These are phyloP conservation scores for Calocybe gangraenosa DNA, from an alignment of 768 basidiomycete species.

Conservation along the genomic window DNA sequence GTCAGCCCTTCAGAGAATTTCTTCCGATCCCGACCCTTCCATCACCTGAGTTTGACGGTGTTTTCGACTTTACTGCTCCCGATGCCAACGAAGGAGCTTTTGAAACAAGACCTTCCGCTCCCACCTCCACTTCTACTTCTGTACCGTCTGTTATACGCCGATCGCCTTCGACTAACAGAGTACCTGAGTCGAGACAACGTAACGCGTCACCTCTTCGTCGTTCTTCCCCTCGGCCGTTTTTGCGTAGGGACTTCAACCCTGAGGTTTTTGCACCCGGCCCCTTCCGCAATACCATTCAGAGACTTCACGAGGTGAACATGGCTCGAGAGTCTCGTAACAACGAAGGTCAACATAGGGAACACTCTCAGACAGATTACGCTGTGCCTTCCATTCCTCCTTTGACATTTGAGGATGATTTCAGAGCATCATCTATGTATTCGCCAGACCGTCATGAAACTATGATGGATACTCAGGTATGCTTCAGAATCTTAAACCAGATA, in stretches of 20 bases:
- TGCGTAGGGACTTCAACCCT: slow-evolving; percentile 25
- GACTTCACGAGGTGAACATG: slow-evolving; percentile 15
- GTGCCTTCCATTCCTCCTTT: slow-evolving; percentile 33
- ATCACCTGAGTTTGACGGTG: slow-evolving; percentile 22
- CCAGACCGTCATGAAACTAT: neutral
- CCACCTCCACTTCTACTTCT: neutral
- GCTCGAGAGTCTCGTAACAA: slow-evolving; percentile 13
- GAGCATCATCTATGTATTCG: neutral
- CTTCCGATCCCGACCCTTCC: slow-evolving; percentile 19
- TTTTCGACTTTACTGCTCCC: slow-evolving; percentile 12
- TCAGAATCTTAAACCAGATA: neutral
- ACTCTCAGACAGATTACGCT: neutral
- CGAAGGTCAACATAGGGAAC: slow-evolving; percentile 1
- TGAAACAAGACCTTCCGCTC: neutral
- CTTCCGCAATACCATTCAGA: slow-evolving; percentile 44
- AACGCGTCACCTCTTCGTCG: slow-evolving; percentile 5
- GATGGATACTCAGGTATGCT: slow-evolving; percentile 2
- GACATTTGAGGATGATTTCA: slow-evolving; percentile 26
- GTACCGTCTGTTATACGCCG: neutral
- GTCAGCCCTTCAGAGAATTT: slow-evolving; percentile 1
- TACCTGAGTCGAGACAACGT: neutral
- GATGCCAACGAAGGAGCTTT: neutral
- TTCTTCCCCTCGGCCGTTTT: slow-evolving; percentile 7
- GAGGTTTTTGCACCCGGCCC: slow-evolving; percentile 40
- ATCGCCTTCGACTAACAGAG: slow-evolving; percentile 8